A percentile compares a stretch with the other conserved stretches of the same genome.
These are phyloP conservation scores for Rhodotorula sp. DNA, from an alignment of 1,284 basidiomycete species.

Conservation along the genomic window DNA sequence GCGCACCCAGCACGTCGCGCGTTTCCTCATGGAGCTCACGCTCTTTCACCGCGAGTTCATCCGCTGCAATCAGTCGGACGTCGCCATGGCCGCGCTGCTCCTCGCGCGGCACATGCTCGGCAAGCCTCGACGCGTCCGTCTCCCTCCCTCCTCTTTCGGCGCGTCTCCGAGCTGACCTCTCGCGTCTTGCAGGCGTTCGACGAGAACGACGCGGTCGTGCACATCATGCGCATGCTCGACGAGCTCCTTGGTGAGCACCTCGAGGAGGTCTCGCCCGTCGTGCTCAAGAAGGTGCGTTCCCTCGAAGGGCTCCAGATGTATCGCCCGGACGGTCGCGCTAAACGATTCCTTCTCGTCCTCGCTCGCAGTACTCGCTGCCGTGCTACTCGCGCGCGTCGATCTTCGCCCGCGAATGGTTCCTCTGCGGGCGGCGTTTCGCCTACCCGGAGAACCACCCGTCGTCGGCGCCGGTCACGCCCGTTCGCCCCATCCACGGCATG, in stretches of 20 bases:
- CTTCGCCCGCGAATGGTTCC: conserved; percentile 86
- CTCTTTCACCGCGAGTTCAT: conserved; percentile 96
- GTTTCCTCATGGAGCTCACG: conserved; percentile 98
- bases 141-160: conserved; percentile 48
- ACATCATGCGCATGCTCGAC: conserved; percentile 76
- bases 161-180: conserved; percentile 7
- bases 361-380: conserved; percentile 73
- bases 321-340: no score
- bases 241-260: conserved; percentile 78
- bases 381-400: conserved; percentile 94
- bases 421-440: conserved; percentile 55
- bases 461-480: conserved; percentile 42
- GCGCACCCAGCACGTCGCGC: conserved; percentile 88
- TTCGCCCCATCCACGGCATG: conserved; percentile 20
- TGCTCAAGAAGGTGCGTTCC: conserved; percentile 75
- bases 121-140: conserved; percentile 39
- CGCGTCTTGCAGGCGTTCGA: conserved; percentile 54
- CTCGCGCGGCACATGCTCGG: conserved; percentile 71
- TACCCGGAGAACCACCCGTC: conserved; percentile 40
- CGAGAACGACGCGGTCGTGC: conserved; percentile 70
- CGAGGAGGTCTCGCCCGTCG: conserved; percentile 84
- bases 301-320: no score
- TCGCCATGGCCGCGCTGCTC: conserved; percentile 83
- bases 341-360: no score
- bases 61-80: conserved; percentile 76